Evolutionary conservation across 2,329 filamentous ascomycete species (phyloP), one percentile per base, ranked within the genome.

Genomic region (Xylariaceae sp.): DNA sequence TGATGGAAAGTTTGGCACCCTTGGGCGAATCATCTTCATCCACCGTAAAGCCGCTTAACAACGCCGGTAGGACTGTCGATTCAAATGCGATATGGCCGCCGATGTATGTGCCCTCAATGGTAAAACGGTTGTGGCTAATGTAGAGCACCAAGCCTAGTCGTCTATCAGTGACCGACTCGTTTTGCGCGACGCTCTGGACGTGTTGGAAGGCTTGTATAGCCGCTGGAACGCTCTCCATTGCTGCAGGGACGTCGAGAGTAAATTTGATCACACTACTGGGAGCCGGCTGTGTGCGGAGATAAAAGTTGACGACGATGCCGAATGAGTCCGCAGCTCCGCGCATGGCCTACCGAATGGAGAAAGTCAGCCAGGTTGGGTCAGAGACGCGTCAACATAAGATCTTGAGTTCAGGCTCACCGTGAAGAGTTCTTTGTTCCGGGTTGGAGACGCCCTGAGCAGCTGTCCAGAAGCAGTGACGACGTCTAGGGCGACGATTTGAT

Each of bases 401-500:
- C 4, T 3, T 8, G 18, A n/a, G 6, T n/a, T 2, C 13, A 15
- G 10, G 66, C 70, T 61, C 55, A 73, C 71, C 9, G 62, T 67
- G 42, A 67, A 73, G 1, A 73, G 51, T 1, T 71, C 67, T 1
- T 49, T 17, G 23, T 73, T 62, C 10, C 63, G 13, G 0, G 49
- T 23, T 9, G 61, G 37, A n/a, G 63, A 58, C 5, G 64, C 65
- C 5, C 39, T 55, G 2, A 71, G 60, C 6, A 58, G 53, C 1
- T 54, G 56, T 4, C 72, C 72, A 51, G 71, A 64, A 4, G 71
- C 68, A 13, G 79, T 71, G 0, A 83, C 76, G 0, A 82, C 78
- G 35, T 78, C 75, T 2, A 80, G 69, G n/a, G 70, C 76, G 8
- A 77, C 65, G 17, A 84, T 74, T 23, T 77, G 76, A 60, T 84